Base-by-base conservation (phyloP, 1,139 yeast species). In the Sugiyamaella neomexicana region DNA sequence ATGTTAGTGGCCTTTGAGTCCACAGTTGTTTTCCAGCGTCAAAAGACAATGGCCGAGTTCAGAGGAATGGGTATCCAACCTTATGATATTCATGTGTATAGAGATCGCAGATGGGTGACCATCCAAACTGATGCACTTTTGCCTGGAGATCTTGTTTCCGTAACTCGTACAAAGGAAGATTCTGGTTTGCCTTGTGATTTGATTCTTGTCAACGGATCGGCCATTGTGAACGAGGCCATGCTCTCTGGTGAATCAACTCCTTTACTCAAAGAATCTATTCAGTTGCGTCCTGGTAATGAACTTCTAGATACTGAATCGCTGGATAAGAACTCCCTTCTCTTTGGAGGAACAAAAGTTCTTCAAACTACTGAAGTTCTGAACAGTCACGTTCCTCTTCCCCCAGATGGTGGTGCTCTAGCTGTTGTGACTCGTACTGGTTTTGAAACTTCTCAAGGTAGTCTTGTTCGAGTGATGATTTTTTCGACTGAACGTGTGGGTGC, bases 171-270 rank as follows among this genome's bases (percentile, higher is more conserved):
- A 13, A 83, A 78, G 57, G 99, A 93, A 54, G 98, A 90, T 53
- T 82, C 88, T 62, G 97, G 98, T 1, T 75, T 93, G 54, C 98
- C 99, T n/a, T 93, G 99, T 77, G 99, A 93, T 71, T 75, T 93
- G 73, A 74, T 93, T 45, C 78, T 93, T 53, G 73, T 89, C 52
- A 91, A 86, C 65, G 98, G 98, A 50, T 78, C 95, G 43, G 95
- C 95, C 57, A 91, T 91, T 69, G 95, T 91, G 46, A 91, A 91
- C 68, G 99, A 91, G 75, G 98, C 98, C 34, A 91, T 91, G 98
- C 83, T 91, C 58, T 88, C 97, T 4, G 99, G 99, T 70, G 99
- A 93, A 75, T 89, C 97, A 6, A 93, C 99, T 47, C 99, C 99
- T 8, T 77, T 93, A 63, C 81, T 95, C 68, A 93, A 93, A 70